Conservation (phyloP, 345 rosid species). For the Cardamine chenopodiifolia region DNA sequence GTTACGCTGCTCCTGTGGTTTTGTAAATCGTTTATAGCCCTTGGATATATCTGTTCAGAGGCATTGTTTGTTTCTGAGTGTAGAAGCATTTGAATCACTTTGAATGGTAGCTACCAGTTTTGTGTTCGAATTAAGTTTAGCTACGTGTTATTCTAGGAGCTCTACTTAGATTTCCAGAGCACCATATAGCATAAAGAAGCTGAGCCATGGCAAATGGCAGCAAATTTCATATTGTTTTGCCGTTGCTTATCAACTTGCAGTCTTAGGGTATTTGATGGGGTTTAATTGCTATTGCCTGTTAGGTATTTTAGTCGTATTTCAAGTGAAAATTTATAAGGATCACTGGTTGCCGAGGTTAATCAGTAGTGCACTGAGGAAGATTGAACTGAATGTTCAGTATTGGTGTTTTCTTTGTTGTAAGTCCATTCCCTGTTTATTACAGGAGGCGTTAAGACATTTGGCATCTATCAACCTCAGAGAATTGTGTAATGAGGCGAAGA, state of each 20-base stretch:
- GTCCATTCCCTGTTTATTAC: constrained; percentile 26
- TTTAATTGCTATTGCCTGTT: background rate
- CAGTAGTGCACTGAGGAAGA: background rate
- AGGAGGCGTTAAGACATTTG: constrained; percentile 88
- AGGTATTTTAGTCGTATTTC: background rate
- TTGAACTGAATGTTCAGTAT: background rate
- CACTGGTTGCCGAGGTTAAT: background rate
- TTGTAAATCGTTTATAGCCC: background rate
- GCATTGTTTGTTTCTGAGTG: constrained; percentile 25
- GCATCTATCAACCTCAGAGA: constrained; percentile 76
- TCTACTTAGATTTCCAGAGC: background rate
- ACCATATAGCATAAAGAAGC: background rate
- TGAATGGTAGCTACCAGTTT: background rate
- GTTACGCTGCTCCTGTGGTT: background rate
- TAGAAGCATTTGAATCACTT: constrained; percentile 2
- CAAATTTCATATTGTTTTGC: background rate
- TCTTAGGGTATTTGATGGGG: background rate
- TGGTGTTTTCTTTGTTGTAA: background rate
- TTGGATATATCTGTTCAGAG: background rate
- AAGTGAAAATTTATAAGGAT: background rate
- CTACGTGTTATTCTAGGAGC: constrained; percentile 1
- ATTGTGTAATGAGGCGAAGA: constrained; percentile 79
- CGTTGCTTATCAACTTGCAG: background rate
- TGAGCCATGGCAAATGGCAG: background rate
- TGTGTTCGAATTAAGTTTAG: background rate